These are phyloP conservation scores for Phytopythium chamaehyphon DNA, from an alignment of 352 stramenopile genomes.

Conservation along the genomic window DNA sequence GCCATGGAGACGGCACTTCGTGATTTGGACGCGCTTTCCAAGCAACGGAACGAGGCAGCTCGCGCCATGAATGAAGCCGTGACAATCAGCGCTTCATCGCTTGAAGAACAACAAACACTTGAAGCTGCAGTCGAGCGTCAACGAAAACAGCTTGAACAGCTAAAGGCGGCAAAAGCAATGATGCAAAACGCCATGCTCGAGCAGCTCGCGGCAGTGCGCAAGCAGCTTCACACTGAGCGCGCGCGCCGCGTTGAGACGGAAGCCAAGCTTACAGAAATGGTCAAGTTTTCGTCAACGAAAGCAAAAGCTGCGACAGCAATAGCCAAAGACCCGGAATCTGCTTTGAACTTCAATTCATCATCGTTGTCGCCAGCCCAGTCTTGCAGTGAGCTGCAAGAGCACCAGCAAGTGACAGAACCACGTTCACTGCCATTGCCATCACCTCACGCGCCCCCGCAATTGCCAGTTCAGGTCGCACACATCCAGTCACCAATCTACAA, in stretches of 20 bases:
- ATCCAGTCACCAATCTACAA: background rate
- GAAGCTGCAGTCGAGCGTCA: conserved; percentile 56
- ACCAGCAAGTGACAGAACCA: background rate
- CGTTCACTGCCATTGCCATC: background rate
- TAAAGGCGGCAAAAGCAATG: conserved; percentile 72
- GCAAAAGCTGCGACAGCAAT: background rate
- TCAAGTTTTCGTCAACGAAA: conserved; percentile 8
- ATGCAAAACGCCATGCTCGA: conserved; percentile 83
- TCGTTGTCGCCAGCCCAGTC: background rate
- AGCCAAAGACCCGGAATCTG: background rate
- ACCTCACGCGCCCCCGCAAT: background rate
- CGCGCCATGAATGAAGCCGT: conserved; percentile 84
- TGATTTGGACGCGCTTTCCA: conserved; percentile 56
- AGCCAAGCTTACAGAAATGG: conserved; percentile 58
- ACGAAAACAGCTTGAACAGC: conserved; percentile 64
- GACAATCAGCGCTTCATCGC: conserved; percentile 71
- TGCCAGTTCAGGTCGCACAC: background rate
- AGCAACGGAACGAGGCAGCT: conserved; percentile 72
- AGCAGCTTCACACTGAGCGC: conserved; percentile 71
- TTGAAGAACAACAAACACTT: conserved; percentile 75
- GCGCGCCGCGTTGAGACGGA: conserved; percentile 65
- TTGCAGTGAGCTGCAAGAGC: background rate
- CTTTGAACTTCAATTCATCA: background rate
- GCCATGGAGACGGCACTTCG: conserved; percentile 68
- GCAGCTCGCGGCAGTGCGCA: conserved; percentile 67